Base-by-base conservation (phyloP, 176 grass and related monocot species). In the Carex parvula region DNA sequence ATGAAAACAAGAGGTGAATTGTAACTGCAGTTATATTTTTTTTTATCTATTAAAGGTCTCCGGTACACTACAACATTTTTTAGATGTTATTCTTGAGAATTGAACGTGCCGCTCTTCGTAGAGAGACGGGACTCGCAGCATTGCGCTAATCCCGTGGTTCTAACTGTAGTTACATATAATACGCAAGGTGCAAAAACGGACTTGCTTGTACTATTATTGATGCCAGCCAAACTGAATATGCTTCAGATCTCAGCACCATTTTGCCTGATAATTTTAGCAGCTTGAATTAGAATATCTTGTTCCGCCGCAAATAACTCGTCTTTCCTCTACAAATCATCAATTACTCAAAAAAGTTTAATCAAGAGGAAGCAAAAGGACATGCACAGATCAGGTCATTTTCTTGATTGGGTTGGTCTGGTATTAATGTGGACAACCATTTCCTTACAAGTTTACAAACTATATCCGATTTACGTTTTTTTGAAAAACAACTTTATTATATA, bases 271-370 rank as follows among this genome's bases (percentile, higher is more conserved):
- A 94, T 88, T 86, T 84, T 88, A 58, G 81, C 89, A 71, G 94
- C 92, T 85, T 80, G 88, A 63, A 97, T 78, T 87, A 97, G 85
- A 72, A 97, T 92, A 60, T 87, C 90, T 87, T 97, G 92, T 89
- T 94, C 84, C 81, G 84, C 24, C 10, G 89, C 84, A 29, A 92
- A 42, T 82, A 87, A 75, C 79, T 92, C 92, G 6, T 94, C 92
- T 81, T 91, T 97, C 79, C 58, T 92, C 94, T 97, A 18, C 12
- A 89, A 24, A 75, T 53, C n/a, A 75, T 75, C 70, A 75, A 75
- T 75, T 75, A 75, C 8, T 53, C 21, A 75, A 53, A 44, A n/a
- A n/a, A n/a, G 3, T 78, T 65, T 70, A 44, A n/a, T 84, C 54
- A 65, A 68, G 44, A 88, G 79, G 10, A 71, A 22, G 85, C 37